These are phyloP conservation scores for Rhododendron mucronatum DNA, from an alignment of 148 eudicot genomes.

Conservation along the genomic window DNA sequence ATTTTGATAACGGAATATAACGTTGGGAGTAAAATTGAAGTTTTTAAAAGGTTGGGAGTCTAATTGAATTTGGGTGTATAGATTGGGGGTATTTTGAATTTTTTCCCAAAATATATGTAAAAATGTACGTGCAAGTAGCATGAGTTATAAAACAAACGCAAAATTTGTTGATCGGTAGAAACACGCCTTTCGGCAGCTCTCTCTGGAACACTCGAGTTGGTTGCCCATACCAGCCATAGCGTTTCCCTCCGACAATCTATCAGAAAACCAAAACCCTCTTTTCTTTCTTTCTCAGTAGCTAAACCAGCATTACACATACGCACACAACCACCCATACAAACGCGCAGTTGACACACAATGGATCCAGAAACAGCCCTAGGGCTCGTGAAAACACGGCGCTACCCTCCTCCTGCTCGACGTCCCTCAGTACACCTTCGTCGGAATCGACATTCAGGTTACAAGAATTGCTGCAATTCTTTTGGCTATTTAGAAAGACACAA, in stretches of 20 bases:
- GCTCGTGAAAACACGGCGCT: conserved; percentile 62
- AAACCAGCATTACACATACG: background rate
- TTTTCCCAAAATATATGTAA: no score
- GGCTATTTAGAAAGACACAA: background rate
- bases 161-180: no score
- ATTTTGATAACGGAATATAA: no score
- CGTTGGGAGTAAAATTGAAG: no score
- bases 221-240: background rate
- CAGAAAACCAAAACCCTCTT: background rate
- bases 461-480: background rate
- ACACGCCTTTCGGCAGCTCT: background rate
- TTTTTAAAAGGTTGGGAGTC: no score
- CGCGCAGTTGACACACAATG: conserved; percentile 26
- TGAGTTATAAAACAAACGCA: no score
- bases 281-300: background rate
- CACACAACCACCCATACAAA: background rate
- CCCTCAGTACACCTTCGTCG: conserved; percentile 77
- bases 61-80: no score
- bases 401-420: conserved; percentile 76
- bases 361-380: conserved; percentile 63
- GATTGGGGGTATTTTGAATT: no score
- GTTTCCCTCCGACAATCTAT: background rate
- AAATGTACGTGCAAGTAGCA: no score
- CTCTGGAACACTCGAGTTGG: background rate
- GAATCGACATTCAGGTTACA: conserved; percentile 81